Conservation (phyloP, 2,329 filamentous ascomycete species). For the Ophiostoma ips region DNA sequence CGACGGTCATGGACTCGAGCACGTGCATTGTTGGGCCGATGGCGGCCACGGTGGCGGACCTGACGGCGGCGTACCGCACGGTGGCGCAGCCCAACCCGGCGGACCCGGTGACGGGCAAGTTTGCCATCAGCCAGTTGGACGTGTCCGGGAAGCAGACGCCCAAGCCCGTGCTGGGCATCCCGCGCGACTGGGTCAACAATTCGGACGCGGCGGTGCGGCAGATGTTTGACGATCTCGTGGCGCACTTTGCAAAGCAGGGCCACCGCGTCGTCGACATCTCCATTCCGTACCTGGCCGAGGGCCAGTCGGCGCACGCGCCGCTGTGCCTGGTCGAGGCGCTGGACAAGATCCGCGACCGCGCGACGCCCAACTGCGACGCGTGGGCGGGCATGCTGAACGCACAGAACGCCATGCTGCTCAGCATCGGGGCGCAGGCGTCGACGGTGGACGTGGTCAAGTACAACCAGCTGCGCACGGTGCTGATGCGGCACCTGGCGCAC, state of each 20-base stretch:
- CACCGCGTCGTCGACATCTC: conserved; percentile 43
- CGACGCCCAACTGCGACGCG: conserved; percentile 27
- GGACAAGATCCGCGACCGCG: conserved; percentile 28
- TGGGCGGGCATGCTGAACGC: conserved; percentile 45
- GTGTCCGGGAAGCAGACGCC: no score
- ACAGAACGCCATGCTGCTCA: conserved; percentile 56
- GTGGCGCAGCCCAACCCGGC: conserved; percentile 60
- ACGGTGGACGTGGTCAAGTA: conserved; percentile 58
- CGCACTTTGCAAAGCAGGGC: conserved; percentile 36
- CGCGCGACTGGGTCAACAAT: conserved; percentile 53
- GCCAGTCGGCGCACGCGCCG: conserved; percentile 62
- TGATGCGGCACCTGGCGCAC: conserved; percentile 66
- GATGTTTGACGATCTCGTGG: conserved; percentile 47
- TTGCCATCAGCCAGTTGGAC: conserved; percentile 29
- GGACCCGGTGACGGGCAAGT: conserved; percentile 45
- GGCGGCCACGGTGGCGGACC: conserved; percentile 59
- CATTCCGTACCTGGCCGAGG: conserved; percentile 54
- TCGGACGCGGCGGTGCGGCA: conserved; percentile 49
- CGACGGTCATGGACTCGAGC: conserved; percentile 39
- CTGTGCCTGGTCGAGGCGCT: conserved; percentile 64
- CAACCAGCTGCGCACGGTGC: conserved; percentile 56
- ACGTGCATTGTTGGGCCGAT: conserved; percentile 60
- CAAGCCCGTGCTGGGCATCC: conserved; percentile 52
- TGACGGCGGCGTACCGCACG: conserved; percentile 68
- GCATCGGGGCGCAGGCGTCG: conserved; percentile 48